Evolutionary conservation across 1,284 basidiomycete species (phyloP), one percentile per base, ranked within the genome.

Genomic region (Sporisorium iseilematis-ciliati): DNA sequence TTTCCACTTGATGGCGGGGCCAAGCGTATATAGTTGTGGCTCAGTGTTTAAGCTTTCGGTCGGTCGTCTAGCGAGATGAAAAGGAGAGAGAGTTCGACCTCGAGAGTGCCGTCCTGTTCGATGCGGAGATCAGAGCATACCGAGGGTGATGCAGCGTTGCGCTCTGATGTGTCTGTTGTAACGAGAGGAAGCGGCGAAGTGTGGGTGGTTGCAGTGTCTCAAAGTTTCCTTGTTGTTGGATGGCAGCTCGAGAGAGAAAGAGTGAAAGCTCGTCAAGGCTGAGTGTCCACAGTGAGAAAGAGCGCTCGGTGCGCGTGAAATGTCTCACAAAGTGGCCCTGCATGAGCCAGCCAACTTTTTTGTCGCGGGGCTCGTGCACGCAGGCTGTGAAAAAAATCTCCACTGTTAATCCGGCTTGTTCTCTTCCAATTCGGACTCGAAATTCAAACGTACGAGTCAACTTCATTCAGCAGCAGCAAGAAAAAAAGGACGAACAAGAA

Each of bases 81-180:
- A 38, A 16, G 12, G 33, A 25, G n/a, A 10, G 12, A 20, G 16
- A 12, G 21, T 33, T 10, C 20, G 18, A 50, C 49, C 31, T 35
- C 20, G 49, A 18, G 29, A 31, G 16, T 26, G 25, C 6, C 46
- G 46, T 48, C 26, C 7, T 35, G 31, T 35, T 6, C 20, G 10
- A 21, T n/a, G 29, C 21, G n/a, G 49, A 35, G 49, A 29, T 50
- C 49, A 50, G 33, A 33, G 49, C 49, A 35, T 50, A 14, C 49
- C 49, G 49, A 33, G 49, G 31, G 31, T 35, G 48, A 33, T 50
- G n/a, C 45, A 16, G 16, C 41, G 23, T 26, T 46, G 45, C 26
- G 26, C 31, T n/a, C n/a, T 7, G 2, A n/a, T 31, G 49, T 20
- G n/a, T 50, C 49, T 50, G 18, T 26, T 35, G 20, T 20, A n/a